Conservation (phyloP, 169 alveolate genomes). For the Plasmodium cynomolgi region DNA sequence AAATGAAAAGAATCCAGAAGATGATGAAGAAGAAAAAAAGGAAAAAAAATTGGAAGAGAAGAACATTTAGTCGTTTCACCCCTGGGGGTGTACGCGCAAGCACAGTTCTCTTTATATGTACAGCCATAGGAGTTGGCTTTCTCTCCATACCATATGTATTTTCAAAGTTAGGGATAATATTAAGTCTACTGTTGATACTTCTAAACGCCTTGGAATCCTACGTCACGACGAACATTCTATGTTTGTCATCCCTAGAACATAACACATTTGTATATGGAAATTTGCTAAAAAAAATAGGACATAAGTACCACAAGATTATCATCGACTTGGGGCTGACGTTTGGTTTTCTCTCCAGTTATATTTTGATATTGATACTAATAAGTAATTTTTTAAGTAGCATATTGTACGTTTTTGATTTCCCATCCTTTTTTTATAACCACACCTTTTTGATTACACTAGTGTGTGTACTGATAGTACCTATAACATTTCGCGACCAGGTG, state of each 20-base stretch:
- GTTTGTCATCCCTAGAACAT: slow-evolving; percentile 48
- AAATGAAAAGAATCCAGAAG: slow-evolving; percentile 3
- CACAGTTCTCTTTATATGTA: slow-evolving; percentile 59
- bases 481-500: slow-evolving; percentile 48
- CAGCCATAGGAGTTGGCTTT: slow-evolving; percentile 73
- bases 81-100: slow-evolving; percentile 75
- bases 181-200: slow-evolving; percentile 28
- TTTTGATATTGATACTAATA: slow-evolving; percentile 47
- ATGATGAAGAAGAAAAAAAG: slow-evolving; percentile 5
- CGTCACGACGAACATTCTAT: slow-evolving; percentile 62
- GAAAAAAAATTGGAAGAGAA: slow-evolving; percentile 51
- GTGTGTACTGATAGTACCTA: slow-evolving; percentile 35
- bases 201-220: slow-evolving; percentile 57
- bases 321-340: slow-evolving; percentile 53
- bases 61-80: slow-evolving; percentile 68
- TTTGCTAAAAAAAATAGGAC: slow-evolving; percentile 58
- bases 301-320: slow-evolving; percentile 32
- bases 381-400: slow-evolving; percentile 55
- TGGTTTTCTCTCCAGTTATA: slow-evolving; percentile 57
- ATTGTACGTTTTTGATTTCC: slow-evolving; percentile 36
- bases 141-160: slow-evolving; percentile 60
- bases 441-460: slow-evolving; percentile 18
- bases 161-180: slow-evolving; percentile 56
- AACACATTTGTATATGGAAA: slow-evolving; percentile 72
- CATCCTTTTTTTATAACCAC: slow-evolving; percentile 16